These are phyloP conservation scores for Groenewaldozyma auringiensis DNA, from an alignment of 1,139 yeast genomes.

Conservation along the genomic window DNA sequence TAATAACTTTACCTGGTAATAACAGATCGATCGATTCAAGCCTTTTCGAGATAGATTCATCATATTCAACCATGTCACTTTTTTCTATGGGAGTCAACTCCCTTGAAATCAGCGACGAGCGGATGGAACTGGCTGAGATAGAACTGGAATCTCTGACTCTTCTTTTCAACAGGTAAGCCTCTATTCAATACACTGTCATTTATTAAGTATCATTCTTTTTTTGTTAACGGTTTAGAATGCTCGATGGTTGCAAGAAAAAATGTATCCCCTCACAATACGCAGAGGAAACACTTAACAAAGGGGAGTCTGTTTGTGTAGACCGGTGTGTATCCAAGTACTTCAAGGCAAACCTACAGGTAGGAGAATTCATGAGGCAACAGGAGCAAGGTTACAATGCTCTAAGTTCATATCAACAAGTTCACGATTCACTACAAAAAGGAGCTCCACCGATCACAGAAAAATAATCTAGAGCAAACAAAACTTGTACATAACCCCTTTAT, in stretches of 20 bases:
- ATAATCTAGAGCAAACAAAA: no score
- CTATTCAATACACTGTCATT: neutral
- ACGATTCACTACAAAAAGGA: neutral
- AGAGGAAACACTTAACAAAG: slow-evolving; percentile 74
- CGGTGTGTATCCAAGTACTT: slow-evolving; percentile 96
- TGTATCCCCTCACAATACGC: slow-evolving; percentile 72
- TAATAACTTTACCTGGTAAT: no score
- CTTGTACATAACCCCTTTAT: no score
- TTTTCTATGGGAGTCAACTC: slow-evolving; percentile 26
- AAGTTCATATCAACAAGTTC: slow-evolving; percentile 1
- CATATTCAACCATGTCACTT: slow-evolving; percentile 23
- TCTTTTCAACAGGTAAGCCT: slow-evolving; percentile 50
- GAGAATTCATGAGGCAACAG: slow-evolving; percentile 38
- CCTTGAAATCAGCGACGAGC: slow-evolving; percentile 54
- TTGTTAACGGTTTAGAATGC: slow-evolving; percentile 31
- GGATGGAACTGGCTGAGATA: slow-evolving; percentile 60
- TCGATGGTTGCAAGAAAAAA: slow-evolving; percentile 53
- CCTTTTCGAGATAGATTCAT: no score
- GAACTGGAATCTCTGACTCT: slow-evolving; percentile 68
- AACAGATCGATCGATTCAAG: no score
- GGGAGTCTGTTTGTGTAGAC: slow-evolving; percentile 86
- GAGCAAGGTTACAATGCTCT: slow-evolving; percentile 21
- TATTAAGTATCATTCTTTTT: neutral
- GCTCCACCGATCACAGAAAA: no score
- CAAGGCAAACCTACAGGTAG: slow-evolving; percentile 78